Evolutionary conservation across 2,329 filamentous ascomycete genomes (phyloP).

Genomic region (Acarospora socialis): DNA sequence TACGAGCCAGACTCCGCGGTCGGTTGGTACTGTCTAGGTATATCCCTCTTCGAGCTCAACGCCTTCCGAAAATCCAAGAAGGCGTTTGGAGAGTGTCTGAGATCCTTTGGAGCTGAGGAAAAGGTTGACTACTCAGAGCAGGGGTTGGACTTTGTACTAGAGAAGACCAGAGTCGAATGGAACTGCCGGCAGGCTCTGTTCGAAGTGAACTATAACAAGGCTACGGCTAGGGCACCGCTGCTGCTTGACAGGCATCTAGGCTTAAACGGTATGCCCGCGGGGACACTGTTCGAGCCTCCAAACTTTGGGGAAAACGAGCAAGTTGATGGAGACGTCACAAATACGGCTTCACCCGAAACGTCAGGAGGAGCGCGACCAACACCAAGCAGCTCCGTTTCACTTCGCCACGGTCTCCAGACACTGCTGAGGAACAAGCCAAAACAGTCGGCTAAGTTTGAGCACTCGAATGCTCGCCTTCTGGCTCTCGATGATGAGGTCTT

Average conservation of each 20-base stretch:
- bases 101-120: neutral
- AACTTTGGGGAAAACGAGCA: too few relatives aligned
- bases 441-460: too few relatives aligned
- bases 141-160: conserved; percentile 9
- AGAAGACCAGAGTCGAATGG: conserved; percentile 6
- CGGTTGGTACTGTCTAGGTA: conserved; percentile 5
- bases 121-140: neutral
- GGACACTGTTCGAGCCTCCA: conserved; percentile 5
- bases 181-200: conserved; percentile 2
- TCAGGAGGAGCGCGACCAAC: too few relatives aligned
- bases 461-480: too few relatives aligned
- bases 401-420: too few relatives aligned
- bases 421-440: too few relatives aligned
- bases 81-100: conserved; percentile 2
- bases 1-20: conserved; percentile 3
- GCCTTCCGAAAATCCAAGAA: neutral
- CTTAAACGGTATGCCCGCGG: conserved; percentile 4
- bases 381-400: too few relatives aligned
- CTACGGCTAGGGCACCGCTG: neutral
- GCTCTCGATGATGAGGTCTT: too few relatives aligned
- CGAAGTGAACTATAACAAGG: neutral
- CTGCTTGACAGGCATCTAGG: neutral
- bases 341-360: too few relatives aligned
- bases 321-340: too few relatives aligned
- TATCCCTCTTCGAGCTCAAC: conserved; percentile 2